A percentile compares a stretch with the other conserved stretches of the same genome.
phyloP scores from a whole-genome alignment of 495 filamentous ascomycete species.

The Cladorrhinum samala region DNA sequence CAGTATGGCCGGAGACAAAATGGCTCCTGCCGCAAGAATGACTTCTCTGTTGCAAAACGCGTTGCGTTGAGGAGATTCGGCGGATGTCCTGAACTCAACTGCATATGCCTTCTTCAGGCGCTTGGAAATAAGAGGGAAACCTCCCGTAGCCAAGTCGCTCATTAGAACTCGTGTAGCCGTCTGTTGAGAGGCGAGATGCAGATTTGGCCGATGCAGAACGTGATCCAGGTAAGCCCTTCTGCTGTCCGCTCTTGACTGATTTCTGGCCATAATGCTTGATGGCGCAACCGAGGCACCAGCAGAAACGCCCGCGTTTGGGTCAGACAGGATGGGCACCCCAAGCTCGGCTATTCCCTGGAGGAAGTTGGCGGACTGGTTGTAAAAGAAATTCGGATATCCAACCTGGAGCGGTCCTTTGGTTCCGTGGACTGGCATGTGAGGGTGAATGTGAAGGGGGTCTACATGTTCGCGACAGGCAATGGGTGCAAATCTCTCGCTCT shows the following conservation, averaged over 20 bases:
- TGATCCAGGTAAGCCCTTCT: slow-evolving; percentile 41
- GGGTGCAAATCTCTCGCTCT: slow-evolving; percentile 21
- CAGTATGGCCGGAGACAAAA: slow-evolving; percentile 56
- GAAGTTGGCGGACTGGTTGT: slow-evolving; percentile 45
- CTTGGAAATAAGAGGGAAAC: slow-evolving; percentile 31
- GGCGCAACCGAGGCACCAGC: slow-evolving; percentile 45
- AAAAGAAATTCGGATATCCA: slow-evolving; percentile 48
- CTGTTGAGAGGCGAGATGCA: slow-evolving; percentile 41
- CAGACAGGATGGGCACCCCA: slow-evolving; percentile 41
- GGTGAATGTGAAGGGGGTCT: slow-evolving; percentile 28
- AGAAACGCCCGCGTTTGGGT: slow-evolving; percentile 41
- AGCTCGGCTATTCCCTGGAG: slow-evolving; percentile 44
- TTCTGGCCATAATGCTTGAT: slow-evolving; percentile 37
- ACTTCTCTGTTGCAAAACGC: slow-evolving; percentile 44
- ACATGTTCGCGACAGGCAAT: slow-evolving; percentile 15
- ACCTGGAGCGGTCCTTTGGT: slow-evolving; percentile 42
- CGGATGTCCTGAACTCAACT: slow-evolving; percentile 18
- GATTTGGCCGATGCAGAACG: slow-evolving; percentile 37
- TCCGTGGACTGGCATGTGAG: slow-evolving; percentile 31
- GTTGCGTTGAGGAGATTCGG: slow-evolving; percentile 1
- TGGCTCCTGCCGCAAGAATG: slow-evolving; percentile 54
- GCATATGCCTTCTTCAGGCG: slow-evolving; percentile 20
- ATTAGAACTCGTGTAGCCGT: slow-evolving; percentile 37
- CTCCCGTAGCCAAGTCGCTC: slow-evolving; percentile 3
- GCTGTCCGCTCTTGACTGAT: slow-evolving; percentile 48